Percentiles rank a stretch among this genome's conserved stretches.
These are phyloP conservation scores for Cicer judaicum DNA, from an alignment of 306 rosid genomes.

Conservation along the genomic window DNA sequence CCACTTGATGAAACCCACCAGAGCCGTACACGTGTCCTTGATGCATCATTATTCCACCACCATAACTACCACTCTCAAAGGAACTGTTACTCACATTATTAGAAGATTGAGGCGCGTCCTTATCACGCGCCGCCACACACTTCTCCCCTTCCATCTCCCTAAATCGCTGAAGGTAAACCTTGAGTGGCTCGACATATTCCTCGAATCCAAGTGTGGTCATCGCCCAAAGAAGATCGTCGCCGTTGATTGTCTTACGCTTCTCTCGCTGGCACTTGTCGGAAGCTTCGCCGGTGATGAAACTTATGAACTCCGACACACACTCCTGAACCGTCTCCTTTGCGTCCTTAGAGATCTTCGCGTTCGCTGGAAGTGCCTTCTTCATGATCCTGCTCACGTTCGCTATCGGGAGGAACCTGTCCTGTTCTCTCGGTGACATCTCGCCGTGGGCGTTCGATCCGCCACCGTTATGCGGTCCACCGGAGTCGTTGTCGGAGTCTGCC, in stretches of 20 bases:
- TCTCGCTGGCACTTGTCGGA: slow-evolving; percentile 96
- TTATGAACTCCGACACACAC: slow-evolving; percentile 95
- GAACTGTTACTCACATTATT: slow-evolving; percentile 30
- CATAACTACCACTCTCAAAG: slow-evolving; percentile 44
- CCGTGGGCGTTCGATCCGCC: slow-evolving; percentile 36
- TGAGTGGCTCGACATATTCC: slow-evolving; percentile 88
- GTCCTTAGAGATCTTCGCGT: slow-evolving; percentile 95
- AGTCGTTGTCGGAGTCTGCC: slow-evolving; percentile 96
- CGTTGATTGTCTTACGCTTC: slow-evolving; percentile 94
- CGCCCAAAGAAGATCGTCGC: slow-evolving; percentile 94
- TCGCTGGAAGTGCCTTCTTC: slow-evolving; percentile 90
- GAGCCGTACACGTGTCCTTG: slow-evolving; percentile 82
- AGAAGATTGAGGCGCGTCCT: slow-evolving; percentile 38
- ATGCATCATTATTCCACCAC: slow-evolving; percentile 57
- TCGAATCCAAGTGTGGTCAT: slow-evolving; percentile 91
- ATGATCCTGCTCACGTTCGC: slow-evolving; percentile 96
- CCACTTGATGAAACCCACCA: slow-evolving; percentile 68
- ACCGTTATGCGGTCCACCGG: slow-evolving; percentile 60
- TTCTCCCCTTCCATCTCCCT: slow-evolving; percentile 91
- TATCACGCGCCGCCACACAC: slow-evolving; percentile 77
- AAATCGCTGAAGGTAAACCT: slow-evolving; percentile 75
- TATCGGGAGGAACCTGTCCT: slow-evolving; percentile 81
- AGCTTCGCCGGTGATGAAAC: slow-evolving; percentile 95
- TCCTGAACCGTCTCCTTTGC: slow-evolving; percentile 96
- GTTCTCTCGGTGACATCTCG: slow-evolving; percentile 78